A percentile compares a stretch with the other conserved stretches of the same genome.
These are phyloP conservation scores for Naganishia vishniacii DNA, from an alignment of 768 basidiomycete species.

Conservation along the genomic window DNA sequence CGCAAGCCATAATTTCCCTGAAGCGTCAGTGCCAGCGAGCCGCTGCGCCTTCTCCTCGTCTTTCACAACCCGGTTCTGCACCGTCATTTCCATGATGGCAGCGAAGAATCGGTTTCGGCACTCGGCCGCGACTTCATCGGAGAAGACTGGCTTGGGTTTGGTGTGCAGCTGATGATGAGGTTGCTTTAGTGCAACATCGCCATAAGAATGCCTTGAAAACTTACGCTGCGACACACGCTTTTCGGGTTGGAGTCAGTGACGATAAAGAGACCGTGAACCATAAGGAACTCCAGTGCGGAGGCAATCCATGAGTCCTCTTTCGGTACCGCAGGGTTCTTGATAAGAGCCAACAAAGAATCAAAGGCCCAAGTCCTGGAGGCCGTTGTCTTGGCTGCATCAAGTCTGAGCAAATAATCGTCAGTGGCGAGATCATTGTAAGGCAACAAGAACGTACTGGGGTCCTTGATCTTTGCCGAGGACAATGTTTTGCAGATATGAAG, in stretches of 20 bases:
- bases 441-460: conserved; percentile 47
- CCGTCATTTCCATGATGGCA: conserved; percentile 68
- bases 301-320: conserved; percentile 74
- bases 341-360: conserved; percentile 72
- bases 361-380: conserved; percentile 65
- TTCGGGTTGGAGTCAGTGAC: conserved; percentile 69
- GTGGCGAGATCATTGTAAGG: neutral
- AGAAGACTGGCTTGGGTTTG: conserved; percentile 63
- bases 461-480: conserved; percentile 15
- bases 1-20: conserved; percentile 75
- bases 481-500: neutral
- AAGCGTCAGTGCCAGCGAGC: conserved; percentile 59
- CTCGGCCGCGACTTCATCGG: conserved; percentile 62
- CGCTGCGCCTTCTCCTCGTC: conserved; percentile 58
- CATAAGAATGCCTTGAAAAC: conserved; percentile 39
- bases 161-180: conserved; percentile 57
- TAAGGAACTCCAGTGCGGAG: conserved; percentile 70
- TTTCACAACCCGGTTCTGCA: conserved; percentile 55
- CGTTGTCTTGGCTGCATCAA: conserved; percentile 20
- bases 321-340: conserved; percentile 70
- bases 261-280: conserved; percentile 72
- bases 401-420: conserved; percentile 1
- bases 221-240: conserved; percentile 58
- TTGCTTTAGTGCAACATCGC: neutral
- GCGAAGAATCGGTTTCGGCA: conserved; percentile 67